Evolutionary conservation across 75 land plant species (phyloP).

Genomic region (Pinus albicaulis): DNA sequence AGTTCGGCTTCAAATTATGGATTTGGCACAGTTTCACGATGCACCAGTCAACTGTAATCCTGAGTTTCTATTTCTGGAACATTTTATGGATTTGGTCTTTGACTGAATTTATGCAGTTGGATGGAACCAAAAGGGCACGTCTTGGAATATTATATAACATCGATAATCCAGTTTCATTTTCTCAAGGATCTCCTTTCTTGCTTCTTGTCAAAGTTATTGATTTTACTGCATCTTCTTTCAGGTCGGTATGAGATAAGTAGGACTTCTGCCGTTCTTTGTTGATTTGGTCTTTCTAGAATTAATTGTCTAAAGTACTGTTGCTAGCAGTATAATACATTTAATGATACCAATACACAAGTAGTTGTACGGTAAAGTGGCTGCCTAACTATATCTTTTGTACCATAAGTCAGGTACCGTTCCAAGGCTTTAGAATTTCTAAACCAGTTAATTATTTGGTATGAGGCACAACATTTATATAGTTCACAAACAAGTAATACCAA

Average conservation of each 20-base stretch:
- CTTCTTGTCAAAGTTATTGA: constrained; percentile 48
- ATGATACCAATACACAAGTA: background rate
- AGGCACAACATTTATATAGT: constrained; percentile 16
- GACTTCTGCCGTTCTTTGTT: background rate
- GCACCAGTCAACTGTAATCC: background rate
- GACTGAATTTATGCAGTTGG: constrained; percentile 35
- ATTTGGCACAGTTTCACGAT: background rate
- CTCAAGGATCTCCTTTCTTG: constrained; percentile 17
- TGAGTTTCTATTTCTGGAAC: constrained; percentile 6
- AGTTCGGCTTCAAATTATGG: background rate
- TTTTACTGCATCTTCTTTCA: constrained; percentile 34
- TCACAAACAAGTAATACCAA: constrained; percentile 32
- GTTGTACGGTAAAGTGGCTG: background rate
- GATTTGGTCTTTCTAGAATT: background rate
- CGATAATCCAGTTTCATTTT: constrained; percentile 8
- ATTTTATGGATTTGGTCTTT: background rate
- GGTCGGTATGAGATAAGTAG: constrained; percentile 21
- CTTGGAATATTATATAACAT: constrained; percentile 64
- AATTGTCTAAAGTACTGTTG: background rate
- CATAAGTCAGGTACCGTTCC: constrained; percentile 28
- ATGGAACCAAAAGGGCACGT: constrained; percentile 69
- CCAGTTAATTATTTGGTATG: constrained; percentile 31
- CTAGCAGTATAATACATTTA: background rate
- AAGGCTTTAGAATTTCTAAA: constrained; percentile 39
- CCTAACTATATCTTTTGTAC: background rate